Base-by-base conservation (phyloP, 2,329 filamentous ascomycete species). In the Waltergamsia citrina region DNA sequence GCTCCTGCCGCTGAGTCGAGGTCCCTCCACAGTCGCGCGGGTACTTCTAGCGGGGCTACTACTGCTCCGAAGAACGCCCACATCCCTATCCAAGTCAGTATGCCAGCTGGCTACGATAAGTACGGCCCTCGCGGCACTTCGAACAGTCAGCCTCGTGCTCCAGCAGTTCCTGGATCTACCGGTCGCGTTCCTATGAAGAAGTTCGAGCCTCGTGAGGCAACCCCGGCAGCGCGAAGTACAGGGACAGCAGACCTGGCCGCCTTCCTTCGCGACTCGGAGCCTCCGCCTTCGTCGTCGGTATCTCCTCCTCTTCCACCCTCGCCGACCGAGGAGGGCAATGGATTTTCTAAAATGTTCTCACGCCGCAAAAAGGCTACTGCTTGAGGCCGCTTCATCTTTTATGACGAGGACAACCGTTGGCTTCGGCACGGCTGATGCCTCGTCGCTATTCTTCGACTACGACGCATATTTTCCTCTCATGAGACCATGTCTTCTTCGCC, bases 191-290 rank as follows among this genome's bases (percentile, higher is more conserved):
- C 65, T 2, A 71, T 69, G 66, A 78, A 71, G 56, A 70, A 57
- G 45, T 78, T 69, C 45, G 70, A 75, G 49, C 66, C 73, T 3
- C 64, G 71, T 29, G 72, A 76, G 5, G 57, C 71, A 4, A 56
- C 60, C 23, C 54, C 52, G 6, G 57, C 56, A n/a, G 54, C 53
- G 28, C 82, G 57, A n/a, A 56, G 60, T 29, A 86, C 80, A 3
- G 69, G 71, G n/a, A 86, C 80, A 3, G 69, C 71, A 14, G 82
- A 86, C 33, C 57, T 90, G 29, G 82, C 84, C 1, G 74, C 77
- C 33, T 90, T 90, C 52, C 59, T 92, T 21, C 73, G 70, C 34
- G 75, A 76, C 46, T 82, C 80, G 11, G 78, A 68, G 22, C 81
- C 82, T 4, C 77, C 79, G 2, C 63, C 67, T 11, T 55, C 17